These are phyloP conservation scores for Aspergillus amoenus DNA, from an alignment of 2,329 filamentous ascomycete species.

Conservation along the genomic window DNA sequence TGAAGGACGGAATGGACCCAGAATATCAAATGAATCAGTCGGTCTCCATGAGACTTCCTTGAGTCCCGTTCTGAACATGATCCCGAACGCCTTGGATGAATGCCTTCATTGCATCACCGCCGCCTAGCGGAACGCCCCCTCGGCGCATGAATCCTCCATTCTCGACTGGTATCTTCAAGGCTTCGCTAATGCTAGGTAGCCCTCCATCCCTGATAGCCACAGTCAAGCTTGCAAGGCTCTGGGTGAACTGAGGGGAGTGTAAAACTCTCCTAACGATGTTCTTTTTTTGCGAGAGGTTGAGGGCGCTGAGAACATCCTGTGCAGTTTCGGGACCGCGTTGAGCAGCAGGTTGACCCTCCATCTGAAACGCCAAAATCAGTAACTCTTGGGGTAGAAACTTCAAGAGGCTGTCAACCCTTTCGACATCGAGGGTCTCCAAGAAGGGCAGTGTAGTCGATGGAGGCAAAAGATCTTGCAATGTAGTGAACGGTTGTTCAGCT, in stretches of 20 bases:
- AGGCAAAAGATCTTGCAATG: constrained; percentile 80
- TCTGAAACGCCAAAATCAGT: constrained; percentile 72
- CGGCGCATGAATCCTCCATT: constrained; percentile 80
- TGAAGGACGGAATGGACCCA: not conserved
- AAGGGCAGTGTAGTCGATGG: constrained; percentile 75
- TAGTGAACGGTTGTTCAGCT: constrained; percentile 70
- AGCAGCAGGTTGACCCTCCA: constrained; percentile 57
- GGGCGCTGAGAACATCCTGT: constrained; percentile 70
- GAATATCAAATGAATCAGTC: constrained; percentile 27
- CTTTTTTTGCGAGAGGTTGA: constrained; percentile 76
- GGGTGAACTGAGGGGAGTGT: constrained; percentile 84
- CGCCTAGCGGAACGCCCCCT: constrained; percentile 79
- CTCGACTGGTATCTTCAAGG: constrained; percentile 74
- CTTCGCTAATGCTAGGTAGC: constrained; percentile 83
- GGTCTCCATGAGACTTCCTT: constrained; percentile 44
- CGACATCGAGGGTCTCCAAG: constrained; percentile 64
- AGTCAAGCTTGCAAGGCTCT: constrained; percentile 81
- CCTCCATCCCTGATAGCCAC: constrained; percentile 88
- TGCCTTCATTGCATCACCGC: constrained; percentile 82
- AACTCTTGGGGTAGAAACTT: constrained; percentile 75
- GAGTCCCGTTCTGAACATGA: constrained; percentile 61
- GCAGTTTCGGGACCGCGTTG: constrained; percentile 69
- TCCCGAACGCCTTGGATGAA: constrained; percentile 88
- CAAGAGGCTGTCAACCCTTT: constrained; percentile 72
- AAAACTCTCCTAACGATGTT: constrained; percentile 77